These are phyloP conservation scores for Penicillium sp. DNA, from an alignment of 2,329 filamentous ascomycete species.

Conservation along the genomic window DNA sequence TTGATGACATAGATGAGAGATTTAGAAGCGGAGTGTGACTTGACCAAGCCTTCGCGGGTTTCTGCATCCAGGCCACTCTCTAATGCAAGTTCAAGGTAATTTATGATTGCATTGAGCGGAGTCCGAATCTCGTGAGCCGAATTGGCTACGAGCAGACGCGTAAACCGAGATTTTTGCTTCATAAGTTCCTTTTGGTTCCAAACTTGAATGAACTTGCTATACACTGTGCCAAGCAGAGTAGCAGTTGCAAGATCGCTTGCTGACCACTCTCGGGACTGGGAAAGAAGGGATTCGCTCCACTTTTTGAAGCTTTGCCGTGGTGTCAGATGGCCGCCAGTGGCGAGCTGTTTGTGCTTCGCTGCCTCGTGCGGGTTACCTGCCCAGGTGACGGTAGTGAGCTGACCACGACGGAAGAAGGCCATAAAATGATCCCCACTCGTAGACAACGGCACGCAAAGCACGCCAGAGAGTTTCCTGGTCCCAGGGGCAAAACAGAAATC, in stretches of 20 bases:
- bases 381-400: conserved; percentile 81
- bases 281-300: conserved; percentile 78
- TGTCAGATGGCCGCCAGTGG: conserved; percentile 78
- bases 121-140: conserved; percentile 91
- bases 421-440: conserved; percentile 69
- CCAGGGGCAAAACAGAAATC: conserved; percentile 78
- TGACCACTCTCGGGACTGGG: conserved; percentile 83
- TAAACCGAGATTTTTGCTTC: conserved; percentile 78
- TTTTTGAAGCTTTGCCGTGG: conserved; percentile 78
- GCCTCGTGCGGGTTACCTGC: conserved; percentile 57
- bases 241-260: conserved; percentile 89
- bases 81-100: conserved; percentile 87
- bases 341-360: conserved; percentile 70
- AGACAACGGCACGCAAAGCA: conserved; percentile 41
- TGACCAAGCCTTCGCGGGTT: conserved; percentile 78
- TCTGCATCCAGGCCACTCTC: conserved; percentile 80
- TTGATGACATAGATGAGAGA: conserved; percentile 94
- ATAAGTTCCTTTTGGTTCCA: conserved; percentile 89
- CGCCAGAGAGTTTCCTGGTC: conserved; percentile 73
- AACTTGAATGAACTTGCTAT: conserved; percentile 87
- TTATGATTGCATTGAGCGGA: conserved; percentile 89
- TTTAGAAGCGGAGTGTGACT: conserved; percentile 87
- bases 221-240: conserved; percentile 82
- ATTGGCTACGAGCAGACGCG: conserved; percentile 75
- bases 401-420: conserved; percentile 79